Base-by-base conservation (phyloP, 768 basidiomycete species). In the Termitomyces sp. region DNA sequence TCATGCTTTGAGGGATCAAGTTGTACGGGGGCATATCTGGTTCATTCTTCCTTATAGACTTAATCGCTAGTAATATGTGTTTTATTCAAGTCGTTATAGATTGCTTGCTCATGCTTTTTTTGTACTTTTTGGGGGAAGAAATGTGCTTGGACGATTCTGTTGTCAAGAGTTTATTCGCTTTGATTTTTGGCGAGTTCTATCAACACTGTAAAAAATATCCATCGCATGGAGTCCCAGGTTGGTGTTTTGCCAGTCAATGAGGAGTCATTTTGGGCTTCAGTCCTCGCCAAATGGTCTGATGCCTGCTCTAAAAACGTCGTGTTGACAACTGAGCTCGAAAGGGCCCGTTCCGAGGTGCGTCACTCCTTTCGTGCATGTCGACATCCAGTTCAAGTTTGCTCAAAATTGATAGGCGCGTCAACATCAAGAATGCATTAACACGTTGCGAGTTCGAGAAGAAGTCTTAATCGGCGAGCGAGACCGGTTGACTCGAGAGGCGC, bases 1-100 rank as follows among this genome's bases (percentile, higher is more conserved):
- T 98, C 71, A 96, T 97, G 95, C 84, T 98, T 59, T 97, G 73
- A 86, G 66, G 50, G 54, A 43, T 63, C 18, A 32, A 33, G 53
- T 43, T 43, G 51, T 23, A 50, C 46, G 23, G 18, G 53, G 50
- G 51, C 28, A 38, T 43, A 50, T 49, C n/a, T 53, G 40, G 49
- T 50, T 43, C 58, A 52, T 55, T 26, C 56, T 53, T 55, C 50
- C 32, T 36, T 32, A 54, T 61, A 64, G 57, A 61, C 47, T 59
- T 63, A 59, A 59, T 63, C 30, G 53, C 50, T 59, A 60, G 44
- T 57, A 62, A 62, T 62, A 61, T 56, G 47, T 54, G 32, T 44
- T 55, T 55, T 36, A 55, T 50, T 9, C 20, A 30, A 23, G 30
- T 49, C 28, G 9, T 50, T 41, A 41, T 38, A 40, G 56, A 47